Percentiles rank a stretch among this genome's conserved stretches.
phyloP scores from a whole-genome alignment of 148 eudicot genomes.

The Rhododendron kiyosumense region DNA sequence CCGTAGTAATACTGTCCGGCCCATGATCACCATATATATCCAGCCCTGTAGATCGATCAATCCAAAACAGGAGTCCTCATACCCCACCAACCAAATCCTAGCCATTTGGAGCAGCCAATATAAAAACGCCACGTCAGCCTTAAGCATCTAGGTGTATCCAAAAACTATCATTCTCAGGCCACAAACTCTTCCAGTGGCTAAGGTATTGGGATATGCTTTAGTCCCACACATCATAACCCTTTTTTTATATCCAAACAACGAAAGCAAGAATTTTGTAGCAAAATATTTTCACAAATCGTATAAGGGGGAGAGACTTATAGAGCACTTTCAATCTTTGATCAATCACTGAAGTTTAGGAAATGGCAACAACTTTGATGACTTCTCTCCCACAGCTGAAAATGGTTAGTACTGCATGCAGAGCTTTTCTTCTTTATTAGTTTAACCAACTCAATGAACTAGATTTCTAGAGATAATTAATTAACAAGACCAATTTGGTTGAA shows the following conservation, averaged over 20 bases:
- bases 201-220: background rate
- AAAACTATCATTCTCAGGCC: constrained; percentile 22
- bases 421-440: background rate
- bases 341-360: background rate
- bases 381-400: constrained; percentile 37
- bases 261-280: background rate
- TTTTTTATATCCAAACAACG: background rate
- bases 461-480: background rate
- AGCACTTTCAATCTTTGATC: background rate
- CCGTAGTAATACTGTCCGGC: background rate
- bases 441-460: background rate
- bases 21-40: background rate
- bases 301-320: background rate
- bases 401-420: background rate
- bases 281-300: background rate
- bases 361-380: constrained; percentile 39
- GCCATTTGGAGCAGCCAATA: constrained; percentile 22
- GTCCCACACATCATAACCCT: background rate
- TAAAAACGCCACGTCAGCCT: constrained; percentile 27
- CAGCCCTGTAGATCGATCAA: background rate
- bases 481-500: background rate
- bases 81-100: constrained; percentile 30
- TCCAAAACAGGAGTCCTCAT: background rate
- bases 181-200: constrained; percentile 42
- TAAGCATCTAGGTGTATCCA: constrained; percentile 37